phyloP scores from a whole-genome alignment of 2,329 filamentous ascomycete species.

The Pseudogymnoascus sp. region DNA sequence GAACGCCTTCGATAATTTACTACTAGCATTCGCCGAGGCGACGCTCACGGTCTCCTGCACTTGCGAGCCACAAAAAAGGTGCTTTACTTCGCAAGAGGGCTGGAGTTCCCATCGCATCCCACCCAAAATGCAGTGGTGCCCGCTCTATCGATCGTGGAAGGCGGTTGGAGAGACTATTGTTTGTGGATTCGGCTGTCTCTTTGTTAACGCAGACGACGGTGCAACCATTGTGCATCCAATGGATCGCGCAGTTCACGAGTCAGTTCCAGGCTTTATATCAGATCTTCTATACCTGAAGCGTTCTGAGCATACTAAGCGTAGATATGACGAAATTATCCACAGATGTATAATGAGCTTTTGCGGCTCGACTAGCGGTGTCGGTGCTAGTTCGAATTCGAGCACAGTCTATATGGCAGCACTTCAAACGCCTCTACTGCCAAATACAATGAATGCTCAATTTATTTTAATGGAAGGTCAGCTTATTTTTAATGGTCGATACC shows the following conservation, averaged over 20 bases:
- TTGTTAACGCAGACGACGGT: neutral
- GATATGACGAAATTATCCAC: neutral
- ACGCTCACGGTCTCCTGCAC: neutral
- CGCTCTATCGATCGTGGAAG: neutral
- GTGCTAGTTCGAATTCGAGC: neutral
- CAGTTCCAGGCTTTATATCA: neutral
- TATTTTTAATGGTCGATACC: neutral
- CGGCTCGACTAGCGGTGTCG: too few relatives aligned
- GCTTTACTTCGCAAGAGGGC: neutral
- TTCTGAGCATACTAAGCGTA: neutral
- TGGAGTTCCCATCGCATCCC: too few relatives aligned
- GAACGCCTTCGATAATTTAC: neutral
- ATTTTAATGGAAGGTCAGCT: neutral
- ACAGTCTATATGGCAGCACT: neutral
- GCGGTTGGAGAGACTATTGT: neutral
- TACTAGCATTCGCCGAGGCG: neutral
- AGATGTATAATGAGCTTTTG: neutral
- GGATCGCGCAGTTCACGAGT: neutral
- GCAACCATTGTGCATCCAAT: neutral
- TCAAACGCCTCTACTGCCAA: neutral
- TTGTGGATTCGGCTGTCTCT: neutral
- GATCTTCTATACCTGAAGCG: neutral
- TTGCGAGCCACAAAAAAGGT: neutral
- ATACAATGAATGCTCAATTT: neutral
- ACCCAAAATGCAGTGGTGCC: neutral